Conservation (phyloP, 257 asterid genomes). For the Solanum sitiens region DNA sequence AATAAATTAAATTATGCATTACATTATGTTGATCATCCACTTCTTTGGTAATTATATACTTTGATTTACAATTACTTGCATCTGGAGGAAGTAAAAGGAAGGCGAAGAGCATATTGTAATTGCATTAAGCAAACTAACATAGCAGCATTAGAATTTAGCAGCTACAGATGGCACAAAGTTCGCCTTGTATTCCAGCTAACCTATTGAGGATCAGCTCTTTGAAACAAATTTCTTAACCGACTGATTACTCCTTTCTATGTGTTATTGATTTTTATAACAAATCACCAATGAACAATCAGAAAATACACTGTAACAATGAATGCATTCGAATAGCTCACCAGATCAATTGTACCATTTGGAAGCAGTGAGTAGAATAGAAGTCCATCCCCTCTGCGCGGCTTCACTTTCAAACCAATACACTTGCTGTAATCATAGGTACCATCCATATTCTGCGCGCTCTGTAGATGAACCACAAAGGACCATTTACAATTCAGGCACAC, state of each 20-base stretch:
- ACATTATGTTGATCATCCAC: background rate
- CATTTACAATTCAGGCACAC: background rate
- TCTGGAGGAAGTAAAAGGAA: background rate
- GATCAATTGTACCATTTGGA: conserved; percentile 83
- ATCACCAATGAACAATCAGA: background rate
- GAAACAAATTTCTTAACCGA: background rate
- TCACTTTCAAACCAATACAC: conserved; percentile 79
- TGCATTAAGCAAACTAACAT: background rate
- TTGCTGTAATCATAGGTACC: conserved; percentile 41
- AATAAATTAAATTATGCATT: background rate
- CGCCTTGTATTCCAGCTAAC: background rate
- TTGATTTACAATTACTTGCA: background rate
- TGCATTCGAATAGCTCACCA: conserved; percentile 32
- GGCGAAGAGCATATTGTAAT: background rate
- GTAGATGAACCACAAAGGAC: conserved; percentile 9
- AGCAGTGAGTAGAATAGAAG: conserved; percentile 76
- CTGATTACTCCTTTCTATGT: background rate
- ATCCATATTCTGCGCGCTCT: conserved; percentile 73
- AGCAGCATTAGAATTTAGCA: background rate
- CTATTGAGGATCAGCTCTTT: background rate
- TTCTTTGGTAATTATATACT: background rate
- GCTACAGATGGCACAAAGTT: background rate
- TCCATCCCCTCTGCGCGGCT: conserved; percentile 91
- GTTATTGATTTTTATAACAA: background rate
- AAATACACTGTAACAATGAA: background rate